phyloP scores from a whole-genome alignment of 306 rosid species.

The Dryas octopetala region DNA sequence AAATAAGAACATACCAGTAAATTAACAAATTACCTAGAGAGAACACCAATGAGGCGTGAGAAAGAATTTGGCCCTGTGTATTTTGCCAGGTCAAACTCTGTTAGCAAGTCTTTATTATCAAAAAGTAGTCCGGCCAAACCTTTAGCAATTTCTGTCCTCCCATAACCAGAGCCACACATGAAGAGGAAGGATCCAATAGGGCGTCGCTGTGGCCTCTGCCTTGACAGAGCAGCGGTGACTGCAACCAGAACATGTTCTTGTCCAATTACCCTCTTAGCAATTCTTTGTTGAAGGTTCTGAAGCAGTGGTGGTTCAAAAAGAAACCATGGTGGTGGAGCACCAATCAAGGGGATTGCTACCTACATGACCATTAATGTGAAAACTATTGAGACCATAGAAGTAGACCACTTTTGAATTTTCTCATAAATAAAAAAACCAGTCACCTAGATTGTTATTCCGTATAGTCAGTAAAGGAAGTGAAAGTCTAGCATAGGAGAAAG shows the following conservation, averaged over 20 bases:
- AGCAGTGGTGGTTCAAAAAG: constrained; percentile 9
- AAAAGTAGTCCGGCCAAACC: constrained; percentile 16
- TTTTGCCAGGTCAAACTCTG: constrained; percentile 20
- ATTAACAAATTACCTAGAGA: constrained; percentile 8
- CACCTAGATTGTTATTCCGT: neutral
- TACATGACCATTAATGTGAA: neutral
- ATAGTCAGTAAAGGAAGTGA: neutral
- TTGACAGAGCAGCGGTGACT: constrained; percentile 20
- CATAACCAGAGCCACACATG: constrained; percentile 26
- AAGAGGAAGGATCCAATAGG: constrained; percentile 29
- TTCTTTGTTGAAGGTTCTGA: constrained; percentile 24
- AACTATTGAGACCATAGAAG: neutral
- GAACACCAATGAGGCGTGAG: neutral
- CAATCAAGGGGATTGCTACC: constrained; percentile 12
- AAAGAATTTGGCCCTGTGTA: constrained; percentile 20
- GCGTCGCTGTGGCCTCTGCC: constrained; percentile 21
- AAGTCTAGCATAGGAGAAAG: neutral
- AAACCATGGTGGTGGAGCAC: constrained; percentile 11
- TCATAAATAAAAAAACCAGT: neutral
- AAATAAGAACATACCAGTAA: neutral
- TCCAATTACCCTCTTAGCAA: constrained; percentile 22
- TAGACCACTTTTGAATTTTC: neutral
- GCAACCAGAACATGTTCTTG: constrained; percentile 22
- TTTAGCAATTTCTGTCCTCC: constrained; percentile 25
- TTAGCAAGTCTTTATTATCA: constrained; percentile 21